A percentile compares a stretch with the other conserved stretches of the same genome.
These are phyloP conservation scores for Trichoderma pleuroti DNA, from an alignment of 2,329 filamentous ascomycete genomes.

Conservation along the genomic window DNA sequence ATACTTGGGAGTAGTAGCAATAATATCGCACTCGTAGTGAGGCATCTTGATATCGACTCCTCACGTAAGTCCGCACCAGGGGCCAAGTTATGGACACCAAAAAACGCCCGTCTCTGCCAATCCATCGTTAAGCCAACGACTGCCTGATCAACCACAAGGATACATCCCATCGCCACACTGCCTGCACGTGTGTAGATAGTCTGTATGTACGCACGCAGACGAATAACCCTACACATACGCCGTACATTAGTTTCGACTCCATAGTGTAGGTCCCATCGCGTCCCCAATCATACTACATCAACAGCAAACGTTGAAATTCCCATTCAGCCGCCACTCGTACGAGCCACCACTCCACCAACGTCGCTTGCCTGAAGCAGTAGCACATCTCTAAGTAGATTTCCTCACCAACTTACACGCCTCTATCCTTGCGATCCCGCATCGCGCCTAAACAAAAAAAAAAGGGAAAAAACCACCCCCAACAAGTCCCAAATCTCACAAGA, in stretches of 20 bases:
- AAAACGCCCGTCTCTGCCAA: background rate
- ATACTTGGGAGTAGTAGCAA: background rate
- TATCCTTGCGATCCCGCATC: background rate
- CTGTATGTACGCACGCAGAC: background rate
- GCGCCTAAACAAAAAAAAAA: background rate
- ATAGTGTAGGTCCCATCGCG: background rate
- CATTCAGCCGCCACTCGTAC: background rate
- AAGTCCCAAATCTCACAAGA: background rate
- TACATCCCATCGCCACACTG: background rate
- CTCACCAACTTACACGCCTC: background rate
- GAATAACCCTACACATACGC: background rate
- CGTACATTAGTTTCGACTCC: background rate
- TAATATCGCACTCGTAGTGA: background rate
- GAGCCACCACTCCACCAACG: background rate
- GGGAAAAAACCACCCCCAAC: background rate
- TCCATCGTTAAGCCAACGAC: background rate
- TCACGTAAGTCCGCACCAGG: background rate
- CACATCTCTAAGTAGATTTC: background rate
- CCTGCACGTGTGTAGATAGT: background rate
- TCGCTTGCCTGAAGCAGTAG: background rate
- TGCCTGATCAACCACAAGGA: constrained; percentile 9
- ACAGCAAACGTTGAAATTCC: background rate
- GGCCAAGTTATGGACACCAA: background rate
- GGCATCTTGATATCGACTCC: background rate
- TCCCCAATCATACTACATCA: background rate